These are phyloP conservation scores for Favolaschia claudopus DNA, from an alignment of 768 basidiomycete genomes.

Conservation along the genomic window DNA sequence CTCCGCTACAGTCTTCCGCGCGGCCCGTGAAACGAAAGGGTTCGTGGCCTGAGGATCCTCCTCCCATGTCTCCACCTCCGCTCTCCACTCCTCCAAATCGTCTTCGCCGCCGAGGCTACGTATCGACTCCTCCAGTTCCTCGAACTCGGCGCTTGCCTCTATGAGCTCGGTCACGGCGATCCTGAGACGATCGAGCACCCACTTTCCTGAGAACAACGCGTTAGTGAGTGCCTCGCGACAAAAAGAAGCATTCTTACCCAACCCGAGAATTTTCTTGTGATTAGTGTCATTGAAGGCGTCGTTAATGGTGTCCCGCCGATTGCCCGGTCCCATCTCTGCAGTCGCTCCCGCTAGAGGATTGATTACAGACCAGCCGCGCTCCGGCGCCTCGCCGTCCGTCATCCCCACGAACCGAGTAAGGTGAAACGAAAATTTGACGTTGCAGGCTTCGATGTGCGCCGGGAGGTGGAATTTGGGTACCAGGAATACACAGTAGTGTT, in stretches of 20 bases:
- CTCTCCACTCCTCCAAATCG: too few relatives aligned
- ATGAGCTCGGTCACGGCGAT: too few relatives aligned
- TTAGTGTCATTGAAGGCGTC: constrained; percentile 31
- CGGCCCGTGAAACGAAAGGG: constrained; percentile 1
- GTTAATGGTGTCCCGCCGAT: constrained; percentile 36
- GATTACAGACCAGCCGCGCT: constrained; percentile 36
- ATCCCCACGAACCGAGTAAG: constrained; percentile 27
- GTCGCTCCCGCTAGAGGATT: constrained; percentile 35
- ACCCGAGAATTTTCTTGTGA: constrained; percentile 9
- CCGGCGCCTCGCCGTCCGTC: constrained; percentile 41
- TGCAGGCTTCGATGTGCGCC: constrained; percentile 34
- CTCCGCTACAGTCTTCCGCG: constrained; percentile 12
- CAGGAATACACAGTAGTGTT: neutral
- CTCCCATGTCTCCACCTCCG: too few relatives aligned
- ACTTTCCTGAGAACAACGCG: neutral
- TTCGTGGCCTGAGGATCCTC: too few relatives aligned
- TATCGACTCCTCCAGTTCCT: too few relatives aligned
- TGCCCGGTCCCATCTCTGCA: constrained; percentile 40
- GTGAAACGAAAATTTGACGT: constrained; percentile 39
- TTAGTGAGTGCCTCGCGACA: neutral
- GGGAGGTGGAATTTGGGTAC: constrained; percentile 43
- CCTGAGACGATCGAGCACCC: neutral
- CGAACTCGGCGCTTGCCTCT: too few relatives aligned
- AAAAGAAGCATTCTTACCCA: too few relatives aligned
- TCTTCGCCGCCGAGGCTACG: too few relatives aligned